These are phyloP conservation scores for Exophiala spinifera DNA, from an alignment of 2,329 filamentous ascomycete species.

Conservation along the genomic window DNA sequence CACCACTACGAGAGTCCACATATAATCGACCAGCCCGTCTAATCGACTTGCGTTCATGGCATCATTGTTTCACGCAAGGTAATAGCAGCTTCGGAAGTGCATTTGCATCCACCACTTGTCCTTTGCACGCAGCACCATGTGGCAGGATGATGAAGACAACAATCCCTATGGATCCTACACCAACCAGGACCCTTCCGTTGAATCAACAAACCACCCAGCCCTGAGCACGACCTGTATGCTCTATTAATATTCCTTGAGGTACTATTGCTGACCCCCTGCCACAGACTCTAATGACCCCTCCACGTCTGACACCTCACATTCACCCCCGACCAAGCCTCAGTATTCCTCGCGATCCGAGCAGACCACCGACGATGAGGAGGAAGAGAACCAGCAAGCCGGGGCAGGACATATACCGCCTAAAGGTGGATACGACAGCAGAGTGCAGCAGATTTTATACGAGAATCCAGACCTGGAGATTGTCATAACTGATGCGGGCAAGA, in stretches of 20 bases:
- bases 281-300: conserved; percentile 58
- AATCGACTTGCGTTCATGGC: background rate
- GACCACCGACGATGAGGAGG: conserved; percentile 59
- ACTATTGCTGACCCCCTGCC: conserved; percentile 6
- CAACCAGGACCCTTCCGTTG: conserved; percentile 59
- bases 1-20: too few relatives aligned
- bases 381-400: conserved; percentile 43
- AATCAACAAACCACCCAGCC: conserved; percentile 17
- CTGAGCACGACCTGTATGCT: conserved; percentile 18
- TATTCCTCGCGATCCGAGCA: conserved; percentile 53
- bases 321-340: conserved; percentile 64
- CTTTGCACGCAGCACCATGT: conserved; percentile 60
- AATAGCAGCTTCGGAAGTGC: conserved; percentile 4
- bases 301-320: conserved; percentile 68
- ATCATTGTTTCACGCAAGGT: background rate
- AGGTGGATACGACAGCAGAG: conserved; percentile 87
- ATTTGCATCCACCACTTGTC: background rate
- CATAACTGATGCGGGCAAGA: conserved; percentile 95
- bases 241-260: background rate
- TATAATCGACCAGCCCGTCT: too few relatives aligned
- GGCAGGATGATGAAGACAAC: conserved; percentile 94
- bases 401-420: conserved; percentile 62
- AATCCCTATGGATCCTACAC: conserved; percentile 96
- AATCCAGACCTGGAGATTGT: conserved; percentile 84
- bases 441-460: conserved; percentile 97